Conservation (phyloP, 768 basidiomycete genomes). For the Lentinula boryana region DNA sequence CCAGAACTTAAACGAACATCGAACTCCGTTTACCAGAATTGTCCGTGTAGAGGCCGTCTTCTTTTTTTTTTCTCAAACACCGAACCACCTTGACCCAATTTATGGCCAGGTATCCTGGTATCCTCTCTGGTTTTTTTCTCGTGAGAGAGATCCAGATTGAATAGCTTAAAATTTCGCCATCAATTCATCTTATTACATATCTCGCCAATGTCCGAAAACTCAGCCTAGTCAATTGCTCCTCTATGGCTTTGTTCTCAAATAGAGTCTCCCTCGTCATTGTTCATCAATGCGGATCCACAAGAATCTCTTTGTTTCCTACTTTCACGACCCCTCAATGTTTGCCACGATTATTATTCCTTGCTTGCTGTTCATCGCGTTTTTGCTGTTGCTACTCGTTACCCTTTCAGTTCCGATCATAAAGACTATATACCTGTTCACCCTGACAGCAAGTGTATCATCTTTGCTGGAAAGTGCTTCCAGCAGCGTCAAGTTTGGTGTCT, state of each 20-base stretch:
- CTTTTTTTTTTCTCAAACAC: conserved; percentile 1
- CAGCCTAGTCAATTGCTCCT: background rate
- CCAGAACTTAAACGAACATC: background rate
- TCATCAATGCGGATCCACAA: background rate
- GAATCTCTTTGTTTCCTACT: background rate
- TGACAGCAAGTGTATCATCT: conserved; percentile 29
- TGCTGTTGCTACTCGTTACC: conserved; percentile 57
- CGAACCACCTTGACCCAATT: too few relatives aligned
- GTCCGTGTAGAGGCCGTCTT: conserved; percentile 3
- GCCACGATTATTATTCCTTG: conserved; percentile 27
- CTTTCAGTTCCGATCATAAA: conserved; percentile 56
- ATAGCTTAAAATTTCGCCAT: background rate
- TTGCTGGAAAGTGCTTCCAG: conserved; percentile 28
- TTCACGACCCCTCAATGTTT: conserved; percentile 13
- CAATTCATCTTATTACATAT: conserved; percentile 1
- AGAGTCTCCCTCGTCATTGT: conserved; percentile 8
- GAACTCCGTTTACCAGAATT: conserved; percentile 6
- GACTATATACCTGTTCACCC: conserved; percentile 29
- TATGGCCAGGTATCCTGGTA: too few relatives aligned
- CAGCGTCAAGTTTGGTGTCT: conserved; percentile 50
- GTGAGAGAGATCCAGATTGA: too few relatives aligned
- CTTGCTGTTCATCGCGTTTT: conserved; percentile 45
- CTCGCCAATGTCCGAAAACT: background rate
- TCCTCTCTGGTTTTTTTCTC: too few relatives aligned
- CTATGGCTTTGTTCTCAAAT: background rate